Evolutionary conservation across 1,284 basidiomycete genomes (phyloP), one percentile per base, ranked within the genome.

Genomic region (Malassezia globosa): DNA sequence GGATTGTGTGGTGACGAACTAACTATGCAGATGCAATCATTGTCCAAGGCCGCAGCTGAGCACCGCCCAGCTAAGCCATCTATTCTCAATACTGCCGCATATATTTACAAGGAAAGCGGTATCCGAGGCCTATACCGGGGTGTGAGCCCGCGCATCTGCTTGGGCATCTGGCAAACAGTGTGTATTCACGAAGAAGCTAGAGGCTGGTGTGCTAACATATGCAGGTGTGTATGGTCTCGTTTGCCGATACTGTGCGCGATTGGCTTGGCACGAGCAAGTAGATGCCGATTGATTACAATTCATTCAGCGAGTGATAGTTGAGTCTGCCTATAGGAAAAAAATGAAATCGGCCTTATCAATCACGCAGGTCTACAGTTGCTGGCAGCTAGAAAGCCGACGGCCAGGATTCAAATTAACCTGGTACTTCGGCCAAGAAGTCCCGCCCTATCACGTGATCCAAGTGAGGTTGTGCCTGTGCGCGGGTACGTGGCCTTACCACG

Each of bases 41-140:
- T 96, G 82, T 81, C 86, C 31, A 96, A 96, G 65, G 72, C 72
- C 66, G 77, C 77, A 27, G 80, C 82, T 46, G 78, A 33, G 19
- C 86, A 86, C 69, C 81, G 87, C 41, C 88, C 88, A 2, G 75
- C 72, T 37, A 96, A 96, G 74, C 78, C 87, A 46, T 96, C 89
- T 5, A 88, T 97, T 53, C 58, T 85, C 58, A 61, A 85, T 76
- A 97, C 92, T 0, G 76, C 95, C 46, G 76, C 74, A 18, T 95
- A 87, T 76, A 86, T 96, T 70, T 96, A 96, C 81, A 83, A 81
- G 72, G 87, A 92, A 74, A 96, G 90, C 73, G 94, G 94, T 51
- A 77, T 99, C 72, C 89, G 85, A 75, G 94, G 94, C 31, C 78
- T 99, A 27, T 99, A 97, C 79, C 82, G 94, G 53, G 94, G 94